Evolutionary conservation across 805 yeast species (phyloP), one percentile per base, ranked within the genome.

Genomic region (Dipodascopsis tothii): DNA sequence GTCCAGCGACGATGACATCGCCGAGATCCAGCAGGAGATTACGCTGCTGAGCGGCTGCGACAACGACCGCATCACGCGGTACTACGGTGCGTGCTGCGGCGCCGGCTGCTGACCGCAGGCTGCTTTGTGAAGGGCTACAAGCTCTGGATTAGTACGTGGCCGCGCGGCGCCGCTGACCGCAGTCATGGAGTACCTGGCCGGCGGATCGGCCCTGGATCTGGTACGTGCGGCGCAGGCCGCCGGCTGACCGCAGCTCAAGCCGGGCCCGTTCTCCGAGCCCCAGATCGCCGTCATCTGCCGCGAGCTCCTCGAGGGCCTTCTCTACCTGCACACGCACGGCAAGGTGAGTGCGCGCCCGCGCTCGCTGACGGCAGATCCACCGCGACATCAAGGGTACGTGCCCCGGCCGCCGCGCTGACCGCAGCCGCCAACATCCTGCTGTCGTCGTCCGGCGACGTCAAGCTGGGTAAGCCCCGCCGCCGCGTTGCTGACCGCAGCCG

Each of bases 341-440:
- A 81, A 67, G 39, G 52, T 50, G 23, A 7, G 43, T 17, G 4
- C 9, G 3, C 17, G 27, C 18, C 20, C 9, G 9, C 16, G 73
- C 49, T 75, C 75, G 30, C 16, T n/a, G 4, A 17, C 21, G 22
- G 14, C 14, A 83, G 56, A 88, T 90, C 35, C 98, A 90, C 60
- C 67, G 97, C 48, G 97, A 90, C 61, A 84, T 90, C 41, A 90
- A 88, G 60, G 56, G 52, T 41, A 32, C 32, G 35, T 16, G 5
- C 7, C 7, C 16, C 9, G n/a, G 7, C 9, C 6, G n/a, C 17
- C 7, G 6, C 23, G 17, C 6, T 19, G 6, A 18, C 14, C 14
- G 11, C 25, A 47, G 95, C 96, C 1, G 97, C 96, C 0, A 90
- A 90, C 60, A 77, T 90, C 20, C 65, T 90, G 27, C 61, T 88